Conservation (phyloP, 2,329 filamentous ascomycete species). For the Sarocladiaceae sp. region DNA sequence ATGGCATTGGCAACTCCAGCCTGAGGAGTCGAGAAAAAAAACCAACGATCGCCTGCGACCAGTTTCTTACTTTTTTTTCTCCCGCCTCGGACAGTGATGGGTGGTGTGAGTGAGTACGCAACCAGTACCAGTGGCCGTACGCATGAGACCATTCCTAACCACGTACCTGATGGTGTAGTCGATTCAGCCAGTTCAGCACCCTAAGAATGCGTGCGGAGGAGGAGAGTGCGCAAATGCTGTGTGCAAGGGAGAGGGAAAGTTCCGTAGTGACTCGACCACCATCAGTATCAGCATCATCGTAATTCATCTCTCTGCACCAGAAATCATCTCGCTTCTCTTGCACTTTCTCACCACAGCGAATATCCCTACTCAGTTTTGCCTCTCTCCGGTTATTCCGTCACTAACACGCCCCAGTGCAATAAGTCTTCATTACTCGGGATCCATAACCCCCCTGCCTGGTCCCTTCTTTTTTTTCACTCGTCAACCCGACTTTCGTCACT, state of each 20-base stretch:
- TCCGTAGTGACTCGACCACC: too few species aligned
- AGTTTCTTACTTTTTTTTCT: slow-evolving; percentile 2
- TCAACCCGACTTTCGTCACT: background rate
- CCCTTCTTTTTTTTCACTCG: slow-evolving; percentile 7
- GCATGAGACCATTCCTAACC: background rate
- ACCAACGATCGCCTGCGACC: background rate
- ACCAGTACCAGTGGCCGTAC: background rate
- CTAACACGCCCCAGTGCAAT: slow-evolving; percentile 8
- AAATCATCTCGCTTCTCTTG: background rate
- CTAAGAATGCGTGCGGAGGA: background rate
- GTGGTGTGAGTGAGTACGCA: background rate
- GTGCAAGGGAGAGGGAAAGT: too few species aligned
- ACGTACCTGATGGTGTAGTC: background rate
- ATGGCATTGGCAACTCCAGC: too few species aligned
- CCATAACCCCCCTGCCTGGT: slow-evolving; percentile 3
- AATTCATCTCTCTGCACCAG: too few species aligned
- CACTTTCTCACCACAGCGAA: background rate
- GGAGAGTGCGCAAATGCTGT: too few species aligned
- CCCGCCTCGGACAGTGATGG: background rate
- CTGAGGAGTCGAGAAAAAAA: slow-evolving; percentile 4
- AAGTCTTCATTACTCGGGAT: slow-evolving; percentile 1
- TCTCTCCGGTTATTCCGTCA: background rate
- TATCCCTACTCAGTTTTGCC: background rate
- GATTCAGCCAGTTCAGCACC: background rate
- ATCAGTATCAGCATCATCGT: too few species aligned